A percentile compares a stretch with the other conserved stretches of the same genome.
phyloP scores from a whole-genome alignment of 192 early-diverging fungal genomes.

The Helicostylum pulchrum region DNA sequence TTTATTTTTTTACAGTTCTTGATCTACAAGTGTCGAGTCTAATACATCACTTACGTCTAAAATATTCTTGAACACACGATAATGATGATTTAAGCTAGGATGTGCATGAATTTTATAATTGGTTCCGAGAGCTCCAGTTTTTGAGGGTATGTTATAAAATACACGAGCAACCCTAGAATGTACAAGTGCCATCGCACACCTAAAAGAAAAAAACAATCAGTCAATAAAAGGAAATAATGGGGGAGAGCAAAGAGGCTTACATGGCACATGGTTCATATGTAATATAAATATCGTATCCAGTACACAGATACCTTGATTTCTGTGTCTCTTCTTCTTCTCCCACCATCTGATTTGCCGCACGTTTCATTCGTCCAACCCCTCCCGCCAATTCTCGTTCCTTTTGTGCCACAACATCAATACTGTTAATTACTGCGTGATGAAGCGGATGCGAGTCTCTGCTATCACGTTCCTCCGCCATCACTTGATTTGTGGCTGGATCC shows the following conservation, averaged over 20 bases:
- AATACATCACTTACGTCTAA: not conserved
- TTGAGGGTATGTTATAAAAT: constrained; percentile 63
- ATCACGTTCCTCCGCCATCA: constrained; percentile 50
- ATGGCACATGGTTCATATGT: constrained; percentile 86
- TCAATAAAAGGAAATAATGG: too few species aligned
- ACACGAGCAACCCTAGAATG: constrained; percentile 88
- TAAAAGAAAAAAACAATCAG: constrained; percentile 28
- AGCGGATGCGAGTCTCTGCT: constrained; percentile 63
- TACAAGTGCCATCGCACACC: constrained; percentile 91
- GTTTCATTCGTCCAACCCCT: constrained; percentile 13
- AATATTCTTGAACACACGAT: constrained; percentile 43
- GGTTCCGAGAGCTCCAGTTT: constrained; percentile 54
- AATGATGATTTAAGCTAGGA: constrained; percentile 73
- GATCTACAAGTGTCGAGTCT: not conserved
- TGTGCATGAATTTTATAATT: constrained; percentile 69
- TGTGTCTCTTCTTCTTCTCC: not conserved
- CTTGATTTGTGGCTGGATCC: constrained; percentile 46
- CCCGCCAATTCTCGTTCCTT: constrained; percentile 40
- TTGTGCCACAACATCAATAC: constrained; percentile 62
- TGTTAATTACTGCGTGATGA: constrained; percentile 78
- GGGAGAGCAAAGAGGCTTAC: constrained; percentile 38
- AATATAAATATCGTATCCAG: constrained; percentile 77
- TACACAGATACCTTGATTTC: constrained; percentile 68
- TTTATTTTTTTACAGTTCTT: constrained; percentile 13
- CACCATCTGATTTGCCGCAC: constrained; percentile 21